Percentiles rank a stretch among this genome's conserved stretches.
phyloP scores from a whole-genome alignment of 768 basidiomycete species.

The Hericium alpestre region DNA sequence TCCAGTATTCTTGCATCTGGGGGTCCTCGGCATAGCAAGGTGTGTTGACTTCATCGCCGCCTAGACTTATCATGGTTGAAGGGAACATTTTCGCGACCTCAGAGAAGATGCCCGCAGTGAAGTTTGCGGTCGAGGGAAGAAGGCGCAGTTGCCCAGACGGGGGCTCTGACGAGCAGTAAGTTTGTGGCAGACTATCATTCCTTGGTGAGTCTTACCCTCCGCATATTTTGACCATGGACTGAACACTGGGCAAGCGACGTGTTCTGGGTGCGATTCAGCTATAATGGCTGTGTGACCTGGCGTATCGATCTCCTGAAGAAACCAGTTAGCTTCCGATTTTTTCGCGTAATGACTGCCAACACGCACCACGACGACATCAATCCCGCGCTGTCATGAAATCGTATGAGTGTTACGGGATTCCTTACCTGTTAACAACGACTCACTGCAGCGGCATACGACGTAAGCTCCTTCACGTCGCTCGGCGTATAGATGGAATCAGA shows the following conservation, averaged over 20 bases:
- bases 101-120: conserved; percentile 23
- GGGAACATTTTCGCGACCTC: conserved; percentile 22
- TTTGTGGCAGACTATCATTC: neutral
- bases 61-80: conserved; percentile 34
- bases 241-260: conserved; percentile 52
- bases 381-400: conserved; percentile 28
- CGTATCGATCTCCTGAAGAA: conserved; percentile 71
- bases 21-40: conserved; percentile 57
- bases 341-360: neutral
- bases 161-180: conserved; percentile 23
- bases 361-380: conserved; percentile 34
- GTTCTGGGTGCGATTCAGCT: conserved; percentile 55
- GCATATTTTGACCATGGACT: conserved; percentile 24
- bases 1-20: conserved; percentile 45
- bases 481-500: conserved; percentile 18
- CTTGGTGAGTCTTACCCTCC: neutral
- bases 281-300: conserved; percentile 75
- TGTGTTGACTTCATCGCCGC: conserved; percentile 73
- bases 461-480: conserved; percentile 21
- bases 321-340: neutral
- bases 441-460: conserved; percentile 25
- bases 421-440: neutral
- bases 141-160: conserved; percentile 41
- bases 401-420: neutral
- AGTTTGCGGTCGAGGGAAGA: conserved; percentile 23